Percentiles rank a stretch among this genome's conserved stretches.
Evolutionary conservation across 306 rosid species (phyloP).

Genomic region (Dryas alaskensis): DNA sequence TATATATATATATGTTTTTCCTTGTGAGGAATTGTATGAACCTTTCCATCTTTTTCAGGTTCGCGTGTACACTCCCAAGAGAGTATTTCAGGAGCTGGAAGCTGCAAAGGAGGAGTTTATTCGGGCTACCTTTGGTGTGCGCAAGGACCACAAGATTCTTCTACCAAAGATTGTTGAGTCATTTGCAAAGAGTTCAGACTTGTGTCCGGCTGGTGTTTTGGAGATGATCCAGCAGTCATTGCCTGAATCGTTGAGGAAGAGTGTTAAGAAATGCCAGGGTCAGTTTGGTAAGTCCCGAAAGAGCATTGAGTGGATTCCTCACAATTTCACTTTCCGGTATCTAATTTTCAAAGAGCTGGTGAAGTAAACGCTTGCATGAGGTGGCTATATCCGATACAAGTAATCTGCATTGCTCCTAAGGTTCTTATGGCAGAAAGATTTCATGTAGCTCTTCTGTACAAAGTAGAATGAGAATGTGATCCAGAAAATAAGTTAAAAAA

Average conservation of each 20-base stretch:
- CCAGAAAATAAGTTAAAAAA: background rate
- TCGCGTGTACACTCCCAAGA: slow-evolving; percentile 70
- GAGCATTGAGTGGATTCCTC: slow-evolving; percentile 79
- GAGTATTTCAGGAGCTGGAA: slow-evolving; percentile 66
- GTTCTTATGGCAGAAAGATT: slow-evolving; percentile 9
- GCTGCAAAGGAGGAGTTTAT: slow-evolving; percentile 70
- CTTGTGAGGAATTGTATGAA: background rate
- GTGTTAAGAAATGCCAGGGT: slow-evolving; percentile 47
- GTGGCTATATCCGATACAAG: slow-evolving; percentile 14
- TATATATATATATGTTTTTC: background rate
- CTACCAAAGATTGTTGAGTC: slow-evolving; percentile 81
- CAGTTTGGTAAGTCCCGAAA: slow-evolving; percentile 54
- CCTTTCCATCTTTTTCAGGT: slow-evolving; percentile 42
- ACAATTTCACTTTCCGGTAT: slow-evolving; percentile 76
- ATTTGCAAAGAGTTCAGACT: slow-evolving; percentile 62
- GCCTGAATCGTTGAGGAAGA: slow-evolving; percentile 75
- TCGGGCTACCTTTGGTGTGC: slow-evolving; percentile 77
- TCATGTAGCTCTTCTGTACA: slow-evolving; percentile 52
- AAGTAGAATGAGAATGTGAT: slow-evolving; percentile 32
- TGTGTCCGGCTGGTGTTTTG: slow-evolving; percentile 55
- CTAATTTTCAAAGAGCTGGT: slow-evolving; percentile 77
- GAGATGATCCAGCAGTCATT: slow-evolving; percentile 69
- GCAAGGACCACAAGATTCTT: slow-evolving; percentile 69
- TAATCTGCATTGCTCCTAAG: slow-evolving; percentile 20
- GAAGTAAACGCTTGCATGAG: slow-evolving; percentile 41